Conservation (phyloP, 305 asterid genomes). For the Caryopteris hybrid region DNA sequence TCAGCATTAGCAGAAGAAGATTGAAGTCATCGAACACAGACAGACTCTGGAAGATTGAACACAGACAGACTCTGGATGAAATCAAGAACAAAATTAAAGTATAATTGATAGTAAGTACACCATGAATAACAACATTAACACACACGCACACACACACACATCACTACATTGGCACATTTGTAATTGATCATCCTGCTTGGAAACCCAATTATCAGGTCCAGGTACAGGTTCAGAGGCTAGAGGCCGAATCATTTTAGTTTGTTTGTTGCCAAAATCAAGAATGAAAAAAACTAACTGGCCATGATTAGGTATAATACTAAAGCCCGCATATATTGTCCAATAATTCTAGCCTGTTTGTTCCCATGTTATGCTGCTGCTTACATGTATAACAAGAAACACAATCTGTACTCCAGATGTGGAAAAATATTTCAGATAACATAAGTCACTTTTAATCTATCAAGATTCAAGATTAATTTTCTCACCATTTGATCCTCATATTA, state of each 20-base stretch:
- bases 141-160: too few species aligned
- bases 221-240: neutral
- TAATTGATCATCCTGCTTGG: neutral
- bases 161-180: neutral
- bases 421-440: neutral
- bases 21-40: too few species aligned
- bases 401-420: neutral
- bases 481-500: neutral
- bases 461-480: neutral
- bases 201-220: neutral
- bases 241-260: neutral
- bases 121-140: neutral
- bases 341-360: neutral
- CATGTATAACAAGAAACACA: neutral
- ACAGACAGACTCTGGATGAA: neutral
- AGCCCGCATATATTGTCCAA: neutral
- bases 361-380: neutral
- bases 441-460: neutral
- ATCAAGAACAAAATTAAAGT: neutral
- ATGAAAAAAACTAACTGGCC: neutral
- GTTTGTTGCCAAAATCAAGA: neutral
- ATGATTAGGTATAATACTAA: neutral
- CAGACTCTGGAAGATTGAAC: too few species aligned
- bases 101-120: neutral
- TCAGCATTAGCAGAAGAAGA: constrained; percentile 2